These are phyloP conservation scores for Debaryomyces coudertii DNA, from an alignment of 1,139 yeast genomes.

Conservation along the genomic window DNA sequence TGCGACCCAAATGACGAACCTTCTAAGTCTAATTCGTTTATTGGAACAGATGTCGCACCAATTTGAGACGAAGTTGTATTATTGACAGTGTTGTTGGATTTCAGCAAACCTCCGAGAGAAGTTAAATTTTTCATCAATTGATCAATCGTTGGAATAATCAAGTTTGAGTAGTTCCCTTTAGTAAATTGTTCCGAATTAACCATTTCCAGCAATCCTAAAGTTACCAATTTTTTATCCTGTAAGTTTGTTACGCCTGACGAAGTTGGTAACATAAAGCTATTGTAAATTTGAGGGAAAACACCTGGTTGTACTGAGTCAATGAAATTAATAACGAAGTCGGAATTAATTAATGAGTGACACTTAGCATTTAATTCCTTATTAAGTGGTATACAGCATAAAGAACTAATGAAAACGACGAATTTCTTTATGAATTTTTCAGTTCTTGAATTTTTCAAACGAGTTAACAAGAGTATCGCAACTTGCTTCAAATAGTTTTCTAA, in stretches of 20 bases:
- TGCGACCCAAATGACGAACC: slow-evolving; percentile 81
- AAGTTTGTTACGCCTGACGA: slow-evolving; percentile 66
- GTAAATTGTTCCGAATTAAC: slow-evolving; percentile 25
- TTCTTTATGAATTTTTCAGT: slow-evolving; percentile 82
- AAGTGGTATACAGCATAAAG: slow-evolving; percentile 44
- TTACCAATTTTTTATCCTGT: slow-evolving; percentile 73
- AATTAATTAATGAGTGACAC: slow-evolving; percentile 31
- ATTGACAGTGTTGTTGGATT: slow-evolving; percentile 31
- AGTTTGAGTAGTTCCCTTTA: slow-evolving; percentile 42
- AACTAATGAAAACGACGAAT: slow-evolving; percentile 67
- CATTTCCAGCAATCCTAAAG: slow-evolving; percentile 72
- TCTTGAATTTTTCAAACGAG: slow-evolving; percentile 76
- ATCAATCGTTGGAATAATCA: slow-evolving; percentile 55
- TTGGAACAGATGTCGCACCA: slow-evolving; percentile 25
- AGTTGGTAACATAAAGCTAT: slow-evolving; percentile 67
- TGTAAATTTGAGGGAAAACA: slow-evolving; percentile 66
- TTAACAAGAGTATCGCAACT: slow-evolving; percentile 73
- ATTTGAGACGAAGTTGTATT: slow-evolving; percentile 24
- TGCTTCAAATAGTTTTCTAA: slow-evolving; percentile 67
- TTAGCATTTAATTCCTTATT: slow-evolving; percentile 26
- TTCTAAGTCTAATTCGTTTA: slow-evolving; percentile 61
- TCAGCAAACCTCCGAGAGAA: slow-evolving; percentile 40
- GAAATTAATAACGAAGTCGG: slow-evolving; percentile 56
- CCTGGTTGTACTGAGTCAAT: slow-evolving; percentile 67
- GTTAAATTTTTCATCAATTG: slow-evolving; percentile 51